These are phyloP conservation scores for Dioscorea zingiberensis DNA, from an alignment of 106 monocot genomes.

Conservation along the genomic window DNA sequence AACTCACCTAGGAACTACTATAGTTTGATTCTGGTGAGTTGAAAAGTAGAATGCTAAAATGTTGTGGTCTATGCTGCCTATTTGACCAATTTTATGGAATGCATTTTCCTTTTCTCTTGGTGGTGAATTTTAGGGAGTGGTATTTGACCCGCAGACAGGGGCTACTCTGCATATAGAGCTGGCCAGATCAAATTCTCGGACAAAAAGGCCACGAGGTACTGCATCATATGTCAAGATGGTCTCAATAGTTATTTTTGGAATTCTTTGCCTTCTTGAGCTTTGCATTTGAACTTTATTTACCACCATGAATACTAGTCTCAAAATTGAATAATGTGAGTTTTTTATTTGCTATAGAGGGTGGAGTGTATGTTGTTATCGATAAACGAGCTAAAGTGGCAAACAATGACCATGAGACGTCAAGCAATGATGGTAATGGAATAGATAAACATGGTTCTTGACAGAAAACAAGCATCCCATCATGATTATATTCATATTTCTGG, in stretches of 20 bases:
- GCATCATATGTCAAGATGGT: not conserved
- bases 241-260: too few species aligned
- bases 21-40: too few species aligned
- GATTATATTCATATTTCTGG: not conserved
- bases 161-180: slow-evolving; percentile 66
- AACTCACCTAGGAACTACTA: too few species aligned
- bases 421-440: slow-evolving; percentile 48
- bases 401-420: slow-evolving; percentile 22
- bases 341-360: slow-evolving; percentile 31
- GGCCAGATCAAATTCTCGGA: slow-evolving; percentile 84
- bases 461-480: not conserved
- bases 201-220: slow-evolving; percentile 46
- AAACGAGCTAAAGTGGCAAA: slow-evolving; percentile 39
- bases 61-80: too few species aligned
- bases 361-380: slow-evolving; percentile 58
- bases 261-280: too few species aligned
- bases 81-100: too few species aligned
- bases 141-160: slow-evolving; percentile 72
- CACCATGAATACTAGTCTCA: too few species aligned
- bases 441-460: not conserved
- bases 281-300: too few species aligned
- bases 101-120: too few species aligned
- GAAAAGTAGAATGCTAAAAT: too few species aligned
- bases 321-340: too few species aligned
- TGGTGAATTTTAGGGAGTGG: slow-evolving; percentile 28